Conservation (phyloP, 1,284 basidiomycete species). For the Austroboletus novae-zelandiae region DNA sequence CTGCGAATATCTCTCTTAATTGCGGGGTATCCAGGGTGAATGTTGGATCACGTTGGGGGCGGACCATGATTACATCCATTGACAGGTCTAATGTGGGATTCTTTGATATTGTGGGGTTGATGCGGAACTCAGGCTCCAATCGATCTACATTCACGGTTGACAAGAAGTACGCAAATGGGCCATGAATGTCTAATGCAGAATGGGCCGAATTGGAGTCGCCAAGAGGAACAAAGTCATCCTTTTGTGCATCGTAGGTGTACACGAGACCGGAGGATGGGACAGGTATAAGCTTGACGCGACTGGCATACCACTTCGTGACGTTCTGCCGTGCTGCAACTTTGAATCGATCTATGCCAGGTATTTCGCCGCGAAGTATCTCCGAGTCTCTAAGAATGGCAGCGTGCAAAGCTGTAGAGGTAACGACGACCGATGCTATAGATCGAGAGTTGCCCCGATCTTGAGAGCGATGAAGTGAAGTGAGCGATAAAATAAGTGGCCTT, state of each 20-base stretch:
- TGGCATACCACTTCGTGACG: slow-evolving; percentile 68
- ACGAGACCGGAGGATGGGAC: slow-evolving; percentile 40
- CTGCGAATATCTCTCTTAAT: slow-evolving; percentile 44
- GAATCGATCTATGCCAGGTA: slow-evolving; percentile 83
- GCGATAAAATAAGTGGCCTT: slow-evolving; percentile 56
- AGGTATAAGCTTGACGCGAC: slow-evolving; percentile 57
- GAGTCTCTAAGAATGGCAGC: slow-evolving; percentile 83
- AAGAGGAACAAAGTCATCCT: slow-evolving; percentile 49
- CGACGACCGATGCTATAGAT: slow-evolving; percentile 53
- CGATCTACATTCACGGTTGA: slow-evolving; percentile 80
- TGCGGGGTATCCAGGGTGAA: slow-evolving; percentile 40
- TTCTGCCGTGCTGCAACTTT: slow-evolving; percentile 82
- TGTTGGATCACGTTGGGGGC: slow-evolving; percentile 70
- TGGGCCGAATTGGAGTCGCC: slow-evolving; percentile 33
- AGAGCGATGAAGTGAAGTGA: slow-evolving; percentile 46
- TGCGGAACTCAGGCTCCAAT: slow-evolving; percentile 75
- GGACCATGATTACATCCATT: slow-evolving; percentile 81
- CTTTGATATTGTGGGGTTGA: slow-evolving; percentile 32
- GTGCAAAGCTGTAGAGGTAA: slow-evolving; percentile 82
- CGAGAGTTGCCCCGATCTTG: slow-evolving; percentile 13
- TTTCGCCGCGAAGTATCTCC: slow-evolving; percentile 63
- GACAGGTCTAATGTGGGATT: slow-evolving; percentile 41
- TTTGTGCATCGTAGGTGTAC: slow-evolving; percentile 58
- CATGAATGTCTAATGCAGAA: slow-evolving; percentile 50
- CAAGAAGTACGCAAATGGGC: slow-evolving; percentile 87